A percentile compares a stretch with the other conserved stretches of the same genome.
phyloP scores from a whole-genome alignment of 2,329 filamentous ascomycete species.

The Truncatella angustata region DNA sequence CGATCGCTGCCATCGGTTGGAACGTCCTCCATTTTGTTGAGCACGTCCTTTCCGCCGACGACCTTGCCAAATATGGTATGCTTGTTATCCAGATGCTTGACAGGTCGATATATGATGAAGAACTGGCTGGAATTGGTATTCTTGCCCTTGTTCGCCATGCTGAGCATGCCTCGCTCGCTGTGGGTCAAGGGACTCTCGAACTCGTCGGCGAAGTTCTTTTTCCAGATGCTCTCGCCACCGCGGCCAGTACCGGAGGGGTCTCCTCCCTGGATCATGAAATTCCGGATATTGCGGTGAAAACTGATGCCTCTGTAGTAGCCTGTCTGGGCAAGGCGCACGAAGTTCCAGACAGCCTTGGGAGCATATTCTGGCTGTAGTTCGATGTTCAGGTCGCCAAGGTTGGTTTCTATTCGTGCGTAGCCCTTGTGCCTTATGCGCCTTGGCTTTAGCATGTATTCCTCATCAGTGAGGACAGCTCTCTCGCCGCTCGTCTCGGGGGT shows the following conservation, averaged over 20 bases:
- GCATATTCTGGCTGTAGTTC: conserved; percentile 90
- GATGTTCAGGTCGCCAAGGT: conserved; percentile 78
- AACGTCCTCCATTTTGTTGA: conserved; percentile 74
- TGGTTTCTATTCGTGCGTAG: conserved; percentile 87
- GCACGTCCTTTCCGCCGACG: conserved; percentile 69
- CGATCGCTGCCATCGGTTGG: conserved; percentile 73
- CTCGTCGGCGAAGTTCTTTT: conserved; percentile 91
- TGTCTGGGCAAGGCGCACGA: conserved; percentile 80
- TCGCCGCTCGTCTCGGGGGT: conserved; percentile 89
- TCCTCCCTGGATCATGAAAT: conserved; percentile 97
- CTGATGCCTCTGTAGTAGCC: conserved; percentile 83
- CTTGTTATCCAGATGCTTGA: conserved; percentile 86
- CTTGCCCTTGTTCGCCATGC: conserved; percentile 98
- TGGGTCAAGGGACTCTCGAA: conserved; percentile 89
- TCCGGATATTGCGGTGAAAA: conserved; percentile 92
- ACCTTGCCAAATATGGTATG: conserved; percentile 95
- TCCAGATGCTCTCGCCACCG: conserved; percentile 90
- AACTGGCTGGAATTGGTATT: conserved; percentile 95
- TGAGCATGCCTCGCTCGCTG: conserved; percentile 73
- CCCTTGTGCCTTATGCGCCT: conserved; percentile 86
- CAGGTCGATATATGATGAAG: conserved; percentile 86
- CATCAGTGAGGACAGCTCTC: conserved; percentile 81
- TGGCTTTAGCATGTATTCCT: conserved; percentile 95
- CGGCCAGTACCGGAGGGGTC: conserved; percentile 90
- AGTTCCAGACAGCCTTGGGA: conserved; percentile 96